These are phyloP conservation scores for Podaxis sp. DNA, from an alignment of 768 basidiomycete genomes.

Conservation along the genomic window DNA sequence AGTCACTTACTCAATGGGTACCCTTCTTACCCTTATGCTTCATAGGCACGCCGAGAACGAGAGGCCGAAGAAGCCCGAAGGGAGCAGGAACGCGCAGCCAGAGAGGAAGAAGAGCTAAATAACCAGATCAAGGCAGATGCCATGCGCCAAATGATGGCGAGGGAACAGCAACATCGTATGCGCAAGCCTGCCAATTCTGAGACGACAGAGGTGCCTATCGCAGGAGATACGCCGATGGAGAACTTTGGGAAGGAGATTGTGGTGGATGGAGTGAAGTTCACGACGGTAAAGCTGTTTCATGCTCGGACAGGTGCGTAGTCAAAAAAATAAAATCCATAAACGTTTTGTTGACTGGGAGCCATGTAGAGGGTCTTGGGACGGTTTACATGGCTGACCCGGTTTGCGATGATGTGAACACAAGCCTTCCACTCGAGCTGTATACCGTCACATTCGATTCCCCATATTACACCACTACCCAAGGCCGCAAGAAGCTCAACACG, in stretches of 20 bases:
- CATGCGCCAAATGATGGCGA: slow-evolving; percentile 55
- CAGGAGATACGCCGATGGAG: slow-evolving; percentile 56
- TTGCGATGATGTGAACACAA: slow-evolving; percentile 57
- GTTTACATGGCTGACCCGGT: slow-evolving; percentile 76
- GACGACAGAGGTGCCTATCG: slow-evolving; percentile 60
- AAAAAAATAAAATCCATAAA: neutral
- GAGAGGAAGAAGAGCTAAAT: slow-evolving; percentile 57
- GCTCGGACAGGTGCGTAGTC: slow-evolving; percentile 56
- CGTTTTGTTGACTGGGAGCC: neutral
- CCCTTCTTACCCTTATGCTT: neutral
- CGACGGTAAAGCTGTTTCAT: slow-evolving; percentile 69
- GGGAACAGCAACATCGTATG: slow-evolving; percentile 50
- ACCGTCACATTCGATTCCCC: slow-evolving; percentile 63
- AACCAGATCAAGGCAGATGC: slow-evolving; percentile 69
- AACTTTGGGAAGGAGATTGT: slow-evolving; percentile 58
- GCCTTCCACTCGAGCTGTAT: slow-evolving; percentile 66
- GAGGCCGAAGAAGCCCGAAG: slow-evolving; percentile 56
- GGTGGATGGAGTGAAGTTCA: slow-evolving; percentile 59
- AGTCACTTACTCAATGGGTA: neutral
- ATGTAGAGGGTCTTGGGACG: slow-evolving; percentile 60
- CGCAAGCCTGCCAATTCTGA: slow-evolving; percentile 70
- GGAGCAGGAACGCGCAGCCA: slow-evolving; percentile 49
- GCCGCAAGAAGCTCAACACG: slow-evolving; percentile 67
- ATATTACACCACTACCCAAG: slow-evolving; percentile 71
- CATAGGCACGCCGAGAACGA: slow-evolving; percentile 52